Evolutionary conservation across 768 basidiomycete genomes (phyloP).

Genomic region (Cyclocybe aegerita): DNA sequence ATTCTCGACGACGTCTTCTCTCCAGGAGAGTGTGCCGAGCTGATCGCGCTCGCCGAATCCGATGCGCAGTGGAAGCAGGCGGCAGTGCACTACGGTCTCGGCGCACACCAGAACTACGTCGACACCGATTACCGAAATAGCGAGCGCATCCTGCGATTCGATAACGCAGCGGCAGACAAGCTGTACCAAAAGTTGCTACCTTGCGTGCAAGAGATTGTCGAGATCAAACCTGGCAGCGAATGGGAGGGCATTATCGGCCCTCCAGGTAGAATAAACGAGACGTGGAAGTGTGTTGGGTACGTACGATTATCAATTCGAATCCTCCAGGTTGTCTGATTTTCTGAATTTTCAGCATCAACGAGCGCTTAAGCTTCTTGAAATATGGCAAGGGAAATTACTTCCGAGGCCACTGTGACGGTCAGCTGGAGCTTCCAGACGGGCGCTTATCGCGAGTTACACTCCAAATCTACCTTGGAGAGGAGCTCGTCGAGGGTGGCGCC

Average conservation of each 20-base stretch:
- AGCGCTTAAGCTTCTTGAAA: slow-evolving; percentile 42
- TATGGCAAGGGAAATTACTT: slow-evolving; percentile 46
- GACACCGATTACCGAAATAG: slow-evolving; percentile 39
- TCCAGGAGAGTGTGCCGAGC: slow-evolving; percentile 36
- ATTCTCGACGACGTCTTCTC: slow-evolving; percentile 43
- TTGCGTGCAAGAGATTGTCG: slow-evolving; percentile 34
- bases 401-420: slow-evolving; percentile 38
- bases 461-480: slow-evolving; percentile 46
- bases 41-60: slow-evolving; percentile 35
- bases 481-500: slow-evolving; percentile 36
- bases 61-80: slow-evolving; percentile 38
- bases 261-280: slow-evolving; percentile 20
- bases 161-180: slow-evolving; percentile 29
- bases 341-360: slow-evolving; percentile 32
- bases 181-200: slow-evolving; percentile 37
- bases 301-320: slow-evolving; percentile 6
- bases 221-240: slow-evolving; percentile 27
- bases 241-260: slow-evolving; percentile 33
- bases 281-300: slow-evolving; percentile 37
- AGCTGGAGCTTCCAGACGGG: slow-evolving; percentile 33
- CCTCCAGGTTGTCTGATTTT: neutral
- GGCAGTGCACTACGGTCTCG: slow-evolving; percentile 28
- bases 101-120: slow-evolving; percentile 26
- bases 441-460: slow-evolving; percentile 38
- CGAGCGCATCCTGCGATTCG: slow-evolving; percentile 36